These are phyloP conservation scores for Pisolithus orientalis DNA, from an alignment of 768 basidiomycete genomes.

Conservation along the genomic window DNA sequence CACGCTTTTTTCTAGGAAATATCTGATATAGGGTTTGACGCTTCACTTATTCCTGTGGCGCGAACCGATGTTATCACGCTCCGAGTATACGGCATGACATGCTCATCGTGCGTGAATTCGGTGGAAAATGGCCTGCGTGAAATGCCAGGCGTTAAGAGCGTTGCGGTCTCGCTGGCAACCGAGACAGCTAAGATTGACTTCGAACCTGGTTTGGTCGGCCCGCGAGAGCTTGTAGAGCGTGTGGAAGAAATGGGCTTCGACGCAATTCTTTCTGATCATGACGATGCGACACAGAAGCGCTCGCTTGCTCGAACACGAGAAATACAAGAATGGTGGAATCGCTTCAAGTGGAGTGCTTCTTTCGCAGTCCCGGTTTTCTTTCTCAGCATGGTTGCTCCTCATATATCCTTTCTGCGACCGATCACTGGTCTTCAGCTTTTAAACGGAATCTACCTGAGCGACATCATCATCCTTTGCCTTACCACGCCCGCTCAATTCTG, in stretches of 20 bases:
- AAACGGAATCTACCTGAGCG: constrained; percentile 73
- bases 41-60: constrained; percentile 61
- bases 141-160: constrained; percentile 68
- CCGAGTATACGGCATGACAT: constrained; percentile 89
- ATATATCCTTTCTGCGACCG: constrained; percentile 51
- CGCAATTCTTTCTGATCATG: constrained; percentile 75
- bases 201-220: constrained; percentile 64
- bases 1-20: constrained; percentile 57
- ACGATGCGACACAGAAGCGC: constrained; percentile 76
- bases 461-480: constrained; percentile 66
- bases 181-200: constrained; percentile 72
- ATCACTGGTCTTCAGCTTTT: constrained; percentile 48
- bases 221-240: constrained; percentile 83
- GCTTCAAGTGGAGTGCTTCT: constrained; percentile 64
- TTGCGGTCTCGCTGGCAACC: constrained; percentile 69
- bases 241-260: constrained; percentile 90
- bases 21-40: constrained; percentile 89
- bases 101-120: constrained; percentile 71
- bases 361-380: constrained; percentile 96
- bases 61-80: constrained; percentile 66
- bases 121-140: constrained; percentile 64
- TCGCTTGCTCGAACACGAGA: constrained; percentile 88
- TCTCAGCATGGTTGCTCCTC: constrained; percentile 77
- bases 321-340: constrained; percentile 80
- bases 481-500: constrained; percentile 93